These are phyloP conservation scores for Colletotrichum sp. DNA, from an alignment of 2,329 filamentous ascomycete genomes.

Conservation along the genomic window DNA sequence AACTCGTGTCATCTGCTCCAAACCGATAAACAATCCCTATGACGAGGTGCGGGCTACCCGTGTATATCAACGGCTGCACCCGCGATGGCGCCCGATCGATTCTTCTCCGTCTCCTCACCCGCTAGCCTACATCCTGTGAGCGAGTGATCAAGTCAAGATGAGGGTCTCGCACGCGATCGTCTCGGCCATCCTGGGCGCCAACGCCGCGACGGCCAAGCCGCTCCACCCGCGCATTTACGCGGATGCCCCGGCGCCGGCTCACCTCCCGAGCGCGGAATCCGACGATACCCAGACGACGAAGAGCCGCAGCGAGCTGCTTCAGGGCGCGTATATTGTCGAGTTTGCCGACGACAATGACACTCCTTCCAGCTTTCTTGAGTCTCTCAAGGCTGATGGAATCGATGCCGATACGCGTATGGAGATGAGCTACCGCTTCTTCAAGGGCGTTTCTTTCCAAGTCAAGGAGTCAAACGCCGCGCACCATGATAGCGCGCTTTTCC, in stretches of 20 bases:
- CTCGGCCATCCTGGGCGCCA: neutral
- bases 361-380: constrained; percentile 13
- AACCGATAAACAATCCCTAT: neutral
- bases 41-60: neutral
- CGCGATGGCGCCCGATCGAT: neutral
- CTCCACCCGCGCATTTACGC: neutral
- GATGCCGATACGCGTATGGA: constrained; percentile 24
- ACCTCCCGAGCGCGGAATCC: neutral
- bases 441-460: constrained; percentile 27
- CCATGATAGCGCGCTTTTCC: constrained; percentile 15
- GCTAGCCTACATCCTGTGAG: neutral
- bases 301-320: neutral
- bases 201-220: neutral
- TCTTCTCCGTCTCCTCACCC: neutral
- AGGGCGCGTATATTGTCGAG: constrained; percentile 30
- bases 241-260: neutral
- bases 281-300: neutral
- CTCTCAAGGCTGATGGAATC: constrained; percentile 18
- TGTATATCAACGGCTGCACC: neutral
- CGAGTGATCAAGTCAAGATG: constrained; percentile 3
- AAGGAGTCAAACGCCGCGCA: constrained; percentile 28
- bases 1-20: neutral
- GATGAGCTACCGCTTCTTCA: constrained; percentile 28
- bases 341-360: constrained; percentile 22
- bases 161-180: neutral